Conservation (phyloP, 2,329 filamentous ascomycete genomes). For the Pseudogymnoascus sp. region DNA sequence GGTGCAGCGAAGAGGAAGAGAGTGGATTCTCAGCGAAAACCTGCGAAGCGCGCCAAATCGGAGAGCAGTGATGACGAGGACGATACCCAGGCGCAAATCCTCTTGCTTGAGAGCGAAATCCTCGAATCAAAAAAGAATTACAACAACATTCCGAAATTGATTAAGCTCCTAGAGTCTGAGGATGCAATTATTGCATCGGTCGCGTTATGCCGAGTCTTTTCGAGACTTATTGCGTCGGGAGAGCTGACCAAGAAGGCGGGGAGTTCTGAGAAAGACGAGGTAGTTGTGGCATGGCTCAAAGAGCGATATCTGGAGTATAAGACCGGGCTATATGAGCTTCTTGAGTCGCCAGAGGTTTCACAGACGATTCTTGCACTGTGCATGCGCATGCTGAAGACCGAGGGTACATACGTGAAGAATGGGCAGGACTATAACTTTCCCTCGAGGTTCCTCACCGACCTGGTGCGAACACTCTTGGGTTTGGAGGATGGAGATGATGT, state of each 20-base stretch:
- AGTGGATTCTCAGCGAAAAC: constrained; percentile 38
- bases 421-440: constrained; percentile 63
- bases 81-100: constrained; percentile 55
- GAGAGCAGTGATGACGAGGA: constrained; percentile 36
- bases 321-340: constrained; percentile 48
- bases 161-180: constrained; percentile 51
- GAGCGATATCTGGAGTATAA: constrained; percentile 67
- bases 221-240: constrained; percentile 68
- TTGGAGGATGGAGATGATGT: constrained; percentile 48
- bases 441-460: constrained; percentile 52
- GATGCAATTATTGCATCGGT: constrained; percentile 62
- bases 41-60: constrained; percentile 35
- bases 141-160: constrained; percentile 74
- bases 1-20: constrained; percentile 38
- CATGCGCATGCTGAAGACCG: constrained; percentile 78
- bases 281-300: constrained; percentile 71
- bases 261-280: constrained; percentile 61
- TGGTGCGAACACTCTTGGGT: constrained; percentile 55
- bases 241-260: constrained; percentile 57
- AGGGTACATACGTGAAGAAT: constrained; percentile 53
- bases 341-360: constrained; percentile 55
- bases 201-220: constrained; percentile 78
- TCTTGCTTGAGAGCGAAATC: constrained; percentile 71
- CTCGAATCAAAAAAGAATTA: constrained; percentile 81
- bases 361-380: constrained; percentile 65